Evolutionary conservation across 2,329 filamentous ascomycete genomes (phyloP), one percentile per base, ranked within the genome.

Genomic region (Ophiostoma sp.): DNA sequence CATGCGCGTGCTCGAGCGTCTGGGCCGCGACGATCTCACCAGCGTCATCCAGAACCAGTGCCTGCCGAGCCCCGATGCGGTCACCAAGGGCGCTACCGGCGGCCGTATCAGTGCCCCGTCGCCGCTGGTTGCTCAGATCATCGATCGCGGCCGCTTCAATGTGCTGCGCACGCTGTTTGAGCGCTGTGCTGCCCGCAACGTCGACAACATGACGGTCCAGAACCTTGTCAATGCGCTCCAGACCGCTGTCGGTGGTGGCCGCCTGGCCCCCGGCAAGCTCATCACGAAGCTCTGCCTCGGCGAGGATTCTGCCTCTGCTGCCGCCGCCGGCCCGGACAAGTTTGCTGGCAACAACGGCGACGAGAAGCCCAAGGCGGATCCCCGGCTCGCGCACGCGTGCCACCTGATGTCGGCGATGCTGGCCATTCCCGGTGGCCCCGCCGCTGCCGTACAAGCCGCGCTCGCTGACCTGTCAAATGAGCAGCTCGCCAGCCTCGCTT

Each of bases 111-210:
- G 63, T 8, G 66, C 68, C 36, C 66, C 62, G 27, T 38, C 58
- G 27, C 66, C 96, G 67, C 77, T 92, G 67, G 84, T 97, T 5
- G 83, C 87, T 0, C 85, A 85, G 65, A 82, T 98, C 8, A 84
- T 97, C 8, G 83, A 90, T 67, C 87, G 92, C 70, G 87, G 88
- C 52, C 85, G 94, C 63, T 90, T 91, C 70, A 88, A 90, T 68
- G 89, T 97, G 11, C 85, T 97, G 73, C 91, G 89, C 75, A 88
- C 89, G 0, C 80, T 98, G 3, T 89, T 98, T 70, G 92, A 97
- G 77, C 86, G 94, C 71, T 96, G 92, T 75, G 80, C 86, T 5
- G 87, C 88, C 9, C 88, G 94, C 68, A 72, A 76, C 11, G 79
- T 83, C 66, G 79, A 67, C 11, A 40, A 80, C 18, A 81, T 81